phyloP scores from a whole-genome alignment of 768 basidiomycete genomes.

The Russula foetens region DNA sequence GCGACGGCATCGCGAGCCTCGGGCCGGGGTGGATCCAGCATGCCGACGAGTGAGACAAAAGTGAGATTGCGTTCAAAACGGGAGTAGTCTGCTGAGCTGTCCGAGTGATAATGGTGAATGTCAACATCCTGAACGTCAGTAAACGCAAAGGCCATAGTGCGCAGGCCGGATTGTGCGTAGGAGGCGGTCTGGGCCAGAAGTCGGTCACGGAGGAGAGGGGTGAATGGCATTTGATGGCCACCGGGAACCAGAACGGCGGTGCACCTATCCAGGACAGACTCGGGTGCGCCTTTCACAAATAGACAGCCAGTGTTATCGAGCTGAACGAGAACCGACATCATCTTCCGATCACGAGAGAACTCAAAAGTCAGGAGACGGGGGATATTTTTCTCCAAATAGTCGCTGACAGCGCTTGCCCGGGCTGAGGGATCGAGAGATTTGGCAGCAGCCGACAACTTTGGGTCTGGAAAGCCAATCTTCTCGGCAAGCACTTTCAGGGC shows the following conservation, averaged over 20 bases:
- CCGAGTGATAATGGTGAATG: slow-evolving; percentile 70
- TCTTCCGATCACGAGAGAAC: slow-evolving; percentile 96
- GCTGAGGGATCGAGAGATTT: slow-evolving; percentile 43
- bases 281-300: slow-evolving; percentile 94
- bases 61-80: slow-evolving; percentile 88
- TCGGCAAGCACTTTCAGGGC: slow-evolving; percentile 92
- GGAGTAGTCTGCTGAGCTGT: slow-evolving; percentile 73
- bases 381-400: slow-evolving; percentile 66
- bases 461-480: slow-evolving; percentile 77
- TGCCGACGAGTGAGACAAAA: slow-evolving; percentile 93
- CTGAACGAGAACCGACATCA: slow-evolving; percentile 93
- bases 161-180: slow-evolving; percentile 77
- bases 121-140: slow-evolving; percentile 70
- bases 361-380: slow-evolving; percentile 89
- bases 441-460: slow-evolving; percentile 49
- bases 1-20: slow-evolving; percentile 83
- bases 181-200: slow-evolving; percentile 58
- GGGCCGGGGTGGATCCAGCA: slow-evolving; percentile 96
- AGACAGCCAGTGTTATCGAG: slow-evolving; percentile 64
- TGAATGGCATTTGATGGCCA: slow-evolving; percentile 57
- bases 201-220: slow-evolving; percentile 45
- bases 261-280: slow-evolving; percentile 89
- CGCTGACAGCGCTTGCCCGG: slow-evolving; percentile 81
- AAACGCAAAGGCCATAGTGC: slow-evolving; percentile 89
- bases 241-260: slow-evolving; percentile 55